These are phyloP conservation scores for Rhizophora apiculata DNA, from an alignment of 345 rosid genomes.

Conservation along the genomic window DNA sequence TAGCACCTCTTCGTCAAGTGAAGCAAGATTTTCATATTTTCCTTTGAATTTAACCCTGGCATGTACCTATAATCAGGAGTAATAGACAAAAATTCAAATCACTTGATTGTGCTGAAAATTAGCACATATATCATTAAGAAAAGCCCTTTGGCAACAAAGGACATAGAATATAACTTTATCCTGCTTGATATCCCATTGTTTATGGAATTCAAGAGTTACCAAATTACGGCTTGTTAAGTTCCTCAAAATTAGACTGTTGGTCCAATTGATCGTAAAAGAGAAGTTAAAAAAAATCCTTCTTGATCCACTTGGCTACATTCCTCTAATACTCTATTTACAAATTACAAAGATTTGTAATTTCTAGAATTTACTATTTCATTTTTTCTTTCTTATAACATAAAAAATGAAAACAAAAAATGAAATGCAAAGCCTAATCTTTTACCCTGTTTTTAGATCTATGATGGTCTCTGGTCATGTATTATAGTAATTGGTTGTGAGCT, in stretches of 20 bases:
- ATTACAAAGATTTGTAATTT: no score
- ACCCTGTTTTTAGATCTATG: no score
- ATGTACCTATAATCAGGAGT: slow-evolving; percentile 42
- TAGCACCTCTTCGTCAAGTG: slow-evolving; percentile 45
- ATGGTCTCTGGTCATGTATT: no score
- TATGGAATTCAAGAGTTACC: background rate
- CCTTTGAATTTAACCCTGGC: slow-evolving; percentile 57
- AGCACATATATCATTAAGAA: background rate
- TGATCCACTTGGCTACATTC: no score
- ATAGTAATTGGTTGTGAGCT: no score
- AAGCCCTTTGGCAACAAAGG: background rate
- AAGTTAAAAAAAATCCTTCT: background rate
- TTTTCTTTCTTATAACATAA: no score
- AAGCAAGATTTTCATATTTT: slow-evolving; percentile 47
- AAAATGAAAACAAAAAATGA: no score
- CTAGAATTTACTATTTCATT: no score
- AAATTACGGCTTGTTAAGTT: background rate
- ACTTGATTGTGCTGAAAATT: background rate
- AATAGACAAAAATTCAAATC: background rate
- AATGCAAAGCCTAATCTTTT: no score
- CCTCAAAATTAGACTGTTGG: background rate
- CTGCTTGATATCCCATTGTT: background rate
- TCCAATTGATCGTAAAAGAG: background rate
- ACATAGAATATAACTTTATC: background rate
- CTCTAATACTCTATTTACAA: no score